A percentile compares a stretch with the other conserved stretches of the same genome.
These are phyloP conservation scores for Besnoitia besnoiti DNA, from an alignment of 169 alveolate genomes.

Conservation along the genomic window DNA sequence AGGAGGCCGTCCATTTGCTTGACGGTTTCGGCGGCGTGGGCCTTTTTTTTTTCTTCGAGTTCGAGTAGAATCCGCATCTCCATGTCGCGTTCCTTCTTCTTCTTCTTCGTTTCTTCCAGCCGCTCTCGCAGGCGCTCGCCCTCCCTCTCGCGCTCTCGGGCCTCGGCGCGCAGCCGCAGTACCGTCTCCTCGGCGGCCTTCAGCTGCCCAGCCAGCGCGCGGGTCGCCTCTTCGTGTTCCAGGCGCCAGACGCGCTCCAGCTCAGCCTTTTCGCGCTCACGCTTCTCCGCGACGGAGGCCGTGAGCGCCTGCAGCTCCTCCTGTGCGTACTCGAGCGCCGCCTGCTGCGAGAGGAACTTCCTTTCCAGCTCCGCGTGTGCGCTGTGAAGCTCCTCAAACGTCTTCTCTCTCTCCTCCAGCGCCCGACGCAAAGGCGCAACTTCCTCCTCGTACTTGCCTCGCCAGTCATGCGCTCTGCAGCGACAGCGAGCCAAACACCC, in stretches of 20 bases:
- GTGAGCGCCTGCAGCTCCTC: neutral
- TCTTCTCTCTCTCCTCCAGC: neutral
- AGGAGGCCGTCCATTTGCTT: conserved; percentile 20
- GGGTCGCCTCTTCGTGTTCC: neutral
- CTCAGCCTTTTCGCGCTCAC: neutral
- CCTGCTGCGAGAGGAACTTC: neutral
- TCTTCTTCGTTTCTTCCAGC: neutral
- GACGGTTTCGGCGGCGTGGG: conserved; percentile 20
- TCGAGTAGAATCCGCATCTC: conserved; percentile 1
- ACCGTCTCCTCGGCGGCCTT: neutral
- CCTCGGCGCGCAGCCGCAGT: neutral
- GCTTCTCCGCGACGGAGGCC: neutral
- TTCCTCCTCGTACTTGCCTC: conserved; percentile 25
- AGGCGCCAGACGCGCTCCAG: neutral
- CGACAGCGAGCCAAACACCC: too few relatives aligned
- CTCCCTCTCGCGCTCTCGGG: neutral
- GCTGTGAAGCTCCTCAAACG: neutral
- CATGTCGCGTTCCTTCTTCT: neutral
- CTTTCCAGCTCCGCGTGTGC: neutral
- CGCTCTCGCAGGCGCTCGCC: neutral
- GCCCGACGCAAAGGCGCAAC: neutral
- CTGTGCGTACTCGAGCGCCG: conserved; percentile 31
- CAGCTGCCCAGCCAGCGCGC: neutral
- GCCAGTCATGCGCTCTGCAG: neutral
- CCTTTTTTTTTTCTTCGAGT: conserved; percentile 1